Base-by-base conservation (phyloP, 129 eudicot species). In the Artemisia argyi region DNA sequence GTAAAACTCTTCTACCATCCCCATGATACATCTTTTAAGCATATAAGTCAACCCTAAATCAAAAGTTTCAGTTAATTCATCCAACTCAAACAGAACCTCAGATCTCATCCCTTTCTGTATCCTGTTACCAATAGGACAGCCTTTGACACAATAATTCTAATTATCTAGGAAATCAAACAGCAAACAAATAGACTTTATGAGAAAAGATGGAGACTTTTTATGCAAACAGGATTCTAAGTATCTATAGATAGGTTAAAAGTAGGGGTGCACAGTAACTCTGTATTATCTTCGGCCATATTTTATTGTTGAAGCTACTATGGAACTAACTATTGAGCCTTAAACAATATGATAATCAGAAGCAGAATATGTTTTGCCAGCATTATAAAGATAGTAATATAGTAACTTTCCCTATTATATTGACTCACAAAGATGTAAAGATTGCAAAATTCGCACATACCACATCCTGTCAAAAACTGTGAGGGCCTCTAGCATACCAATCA, bases 401-500 rank as follows among this genome's bases (percentile, higher is more conserved):
- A 20, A 55, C 32, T 7, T 2, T 15, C 66, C 65, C 60, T 48
- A 64, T 35, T 39, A 63, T 56, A 58, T 50, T 53, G 56, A 30
- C 30, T 66, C 51, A 66, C 44, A 55, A 24, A 65, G 65, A 67
- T 14, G 18, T 8, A 49, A 7, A 49, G n/a, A 62, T 7, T 13
- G 18, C 44, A 14, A 62, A 58, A 66, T 82, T 89, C 98, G 95
- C 89, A 83, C 98, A 44, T 96, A 46, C 98, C 96, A 82, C 95
- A 93, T 93, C 32, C 90, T 95, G 30, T 84, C 55, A 73, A 86
- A 90, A 76, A 85, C 83, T 60, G 95, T 89, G 49, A 93, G 78
- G 73, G 96, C 94, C 82, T 93, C 98, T 71, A 93, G 90, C 68
- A 89, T 78, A 46, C 98, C 96, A 82, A 89, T 89, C 15, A 82